A percentile compares a stretch with the other conserved stretches of the same genome.
phyloP scores from a whole-genome alignment of 148 eudicot species.

The Pharnaceum exiguum region DNA sequence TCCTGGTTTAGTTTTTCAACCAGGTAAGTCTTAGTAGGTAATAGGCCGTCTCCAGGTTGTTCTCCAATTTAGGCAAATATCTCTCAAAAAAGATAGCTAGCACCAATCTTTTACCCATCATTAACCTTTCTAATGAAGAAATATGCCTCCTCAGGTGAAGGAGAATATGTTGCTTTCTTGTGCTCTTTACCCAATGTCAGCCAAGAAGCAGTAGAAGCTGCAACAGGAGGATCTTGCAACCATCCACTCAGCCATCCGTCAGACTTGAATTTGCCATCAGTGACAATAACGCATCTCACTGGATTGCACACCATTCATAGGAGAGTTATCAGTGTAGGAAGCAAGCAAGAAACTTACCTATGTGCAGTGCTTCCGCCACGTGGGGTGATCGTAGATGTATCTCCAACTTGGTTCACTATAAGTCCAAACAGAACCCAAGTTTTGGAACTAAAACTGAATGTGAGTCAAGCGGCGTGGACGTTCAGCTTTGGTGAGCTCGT shows the following conservation, averaged over 20 bases:
- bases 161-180: constrained; percentile 76
- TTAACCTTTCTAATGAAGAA: neutral
- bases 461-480: constrained; percentile 34
- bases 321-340: constrained; percentile 47
- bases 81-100: too few species aligned
- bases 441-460: constrained; percentile 54
- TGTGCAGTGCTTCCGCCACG: constrained; percentile 49
- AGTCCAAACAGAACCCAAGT: constrained; percentile 44
- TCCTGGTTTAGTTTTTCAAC: constrained; percentile 66
- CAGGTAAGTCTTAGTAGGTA: constrained; percentile 30
- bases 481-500: constrained; percentile 79
- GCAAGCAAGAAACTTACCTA: constrained; percentile 61
- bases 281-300: constrained; percentile 50
- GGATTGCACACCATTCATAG: constrained; percentile 38
- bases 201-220: constrained; percentile 41
- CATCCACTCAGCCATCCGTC: constrained; percentile 51
- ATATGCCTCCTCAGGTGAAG: constrained; percentile 40
- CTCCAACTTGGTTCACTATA: constrained; percentile 66
- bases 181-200: constrained; percentile 68
- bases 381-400: constrained; percentile 47
- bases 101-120: too few species aligned
- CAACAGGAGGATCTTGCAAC: constrained; percentile 76
- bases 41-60: too few species aligned
- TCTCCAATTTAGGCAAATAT: too few species aligned
- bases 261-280: constrained; percentile 85